Conservation (phyloP, 2,329 filamentous ascomycete genomes). For the Davidsoniella neocaledoniae region DNA sequence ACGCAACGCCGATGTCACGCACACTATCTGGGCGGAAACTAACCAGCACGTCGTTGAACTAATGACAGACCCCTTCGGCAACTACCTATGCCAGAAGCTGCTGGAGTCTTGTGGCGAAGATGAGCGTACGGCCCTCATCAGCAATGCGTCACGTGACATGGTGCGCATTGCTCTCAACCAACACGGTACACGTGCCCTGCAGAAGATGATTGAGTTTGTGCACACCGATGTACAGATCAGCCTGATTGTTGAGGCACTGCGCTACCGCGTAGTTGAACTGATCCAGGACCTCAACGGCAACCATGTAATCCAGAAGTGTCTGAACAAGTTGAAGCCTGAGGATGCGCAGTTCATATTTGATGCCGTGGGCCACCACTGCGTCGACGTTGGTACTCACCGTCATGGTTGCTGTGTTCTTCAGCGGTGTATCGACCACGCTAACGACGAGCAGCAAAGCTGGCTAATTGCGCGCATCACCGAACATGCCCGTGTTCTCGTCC, state of each 20-base stretch:
- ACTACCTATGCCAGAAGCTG: slow-evolving; percentile 97
- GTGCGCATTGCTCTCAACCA: slow-evolving; percentile 91
- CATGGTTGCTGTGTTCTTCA: slow-evolving; percentile 97
- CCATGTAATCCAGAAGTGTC: slow-evolving; percentile 96
- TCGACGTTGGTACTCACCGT: slow-evolving; percentile 87
- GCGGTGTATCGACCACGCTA: slow-evolving; percentile 93
- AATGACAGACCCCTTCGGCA: slow-evolving; percentile 98
- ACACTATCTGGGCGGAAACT: slow-evolving; percentile 89
- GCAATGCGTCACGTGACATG: slow-evolving; percentile 75
- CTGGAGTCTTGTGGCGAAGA: slow-evolving; percentile 91
- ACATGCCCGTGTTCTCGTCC: slow-evolving; percentile 75
- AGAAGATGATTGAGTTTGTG: slow-evolving; percentile 99
- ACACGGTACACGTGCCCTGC: slow-evolving; percentile 85
- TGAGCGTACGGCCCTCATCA: slow-evolving; percentile 81
- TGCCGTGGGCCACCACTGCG: slow-evolving; percentile 71
- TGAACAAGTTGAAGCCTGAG: slow-evolving; percentile 73
- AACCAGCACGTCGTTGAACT: slow-evolving; percentile 88
- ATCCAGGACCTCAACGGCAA: slow-evolving; percentile 98
- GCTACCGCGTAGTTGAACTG: slow-evolving; percentile 72
- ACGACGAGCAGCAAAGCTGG: slow-evolving; percentile 72
- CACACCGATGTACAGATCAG: slow-evolving; percentile 70
- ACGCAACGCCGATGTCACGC: slow-evolving; percentile 62
- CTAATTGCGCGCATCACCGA: slow-evolving; percentile 76
- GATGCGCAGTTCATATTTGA: slow-evolving; percentile 96
- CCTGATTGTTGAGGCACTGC: slow-evolving; percentile 73